Percentiles rank a stretch among this genome's conserved stretches.
Evolutionary conservation across 139 green algal genomes (phyloP).

Genomic region (Tetraselmis chui): DNA sequence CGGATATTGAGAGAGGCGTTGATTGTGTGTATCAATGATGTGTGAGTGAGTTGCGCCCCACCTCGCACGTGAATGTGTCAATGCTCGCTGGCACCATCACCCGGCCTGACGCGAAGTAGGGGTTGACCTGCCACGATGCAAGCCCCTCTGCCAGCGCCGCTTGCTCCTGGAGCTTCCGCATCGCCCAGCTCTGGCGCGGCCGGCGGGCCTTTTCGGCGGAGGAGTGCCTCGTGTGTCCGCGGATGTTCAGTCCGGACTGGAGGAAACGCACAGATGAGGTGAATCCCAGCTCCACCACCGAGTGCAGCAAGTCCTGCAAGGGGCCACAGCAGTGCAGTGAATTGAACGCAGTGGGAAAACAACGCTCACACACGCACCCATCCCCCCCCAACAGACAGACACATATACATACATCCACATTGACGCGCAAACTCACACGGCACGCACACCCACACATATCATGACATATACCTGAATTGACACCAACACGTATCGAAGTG

Average conservation of each 20-base stretch:
- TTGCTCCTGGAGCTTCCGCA: constrained; percentile 43
- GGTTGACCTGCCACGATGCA: constrained; percentile 70
- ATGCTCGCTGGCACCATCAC: constrained; percentile 72
- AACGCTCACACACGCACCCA: too few relatives aligned
- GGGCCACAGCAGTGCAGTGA: too few relatives aligned
- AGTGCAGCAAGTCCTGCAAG: constrained; percentile 32
- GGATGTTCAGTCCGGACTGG: constrained; percentile 57
- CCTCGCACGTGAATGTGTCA: constrained; percentile 58
- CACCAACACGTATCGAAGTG: too few relatives aligned
- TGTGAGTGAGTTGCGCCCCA: too few relatives aligned
- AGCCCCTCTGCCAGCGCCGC: constrained; percentile 53
- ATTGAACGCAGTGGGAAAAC: too few relatives aligned
- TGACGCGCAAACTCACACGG: too few relatives aligned
- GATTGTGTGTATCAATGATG: too few relatives aligned
- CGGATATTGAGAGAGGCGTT: too few relatives aligned
- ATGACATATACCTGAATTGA: too few relatives aligned
- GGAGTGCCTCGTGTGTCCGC: background rate
- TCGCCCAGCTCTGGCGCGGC: constrained; percentile 34
- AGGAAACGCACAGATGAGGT: constrained; percentile 67
- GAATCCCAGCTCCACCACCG: constrained; percentile 73
- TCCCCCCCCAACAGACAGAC: too few relatives aligned
- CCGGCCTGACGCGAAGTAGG: constrained; percentile 67
- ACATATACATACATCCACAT: too few relatives aligned
- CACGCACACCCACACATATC: too few relatives aligned
- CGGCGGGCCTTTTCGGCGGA: background rate